Percentiles rank a stretch among this genome's conserved stretches.
phyloP scores from a whole-genome alignment of 2,329 filamentous ascomycete species.

The Pochonia chlamydosporia region DNA sequence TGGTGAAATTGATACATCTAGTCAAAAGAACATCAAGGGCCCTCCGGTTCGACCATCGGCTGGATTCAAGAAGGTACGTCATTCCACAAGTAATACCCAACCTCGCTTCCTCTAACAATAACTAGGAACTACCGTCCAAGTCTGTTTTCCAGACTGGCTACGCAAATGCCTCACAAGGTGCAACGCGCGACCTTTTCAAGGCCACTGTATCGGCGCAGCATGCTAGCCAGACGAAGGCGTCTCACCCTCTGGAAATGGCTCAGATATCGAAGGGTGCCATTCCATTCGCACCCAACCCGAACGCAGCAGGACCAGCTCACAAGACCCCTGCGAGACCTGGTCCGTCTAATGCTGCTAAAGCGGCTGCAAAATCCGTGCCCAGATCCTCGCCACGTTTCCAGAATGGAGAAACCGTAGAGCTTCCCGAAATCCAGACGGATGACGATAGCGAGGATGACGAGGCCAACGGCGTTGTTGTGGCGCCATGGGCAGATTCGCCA shows the following conservation, averaged over 20 bases:
- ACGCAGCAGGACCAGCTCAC: conserved; percentile 47
- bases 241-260: conserved; percentile 75
- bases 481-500: conserved; percentile 85
- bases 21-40: conserved; percentile 61
- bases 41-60: conserved; percentile 80
- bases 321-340: conserved; percentile 64
- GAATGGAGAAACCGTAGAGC: conserved; percentile 82
- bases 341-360: conserved; percentile 38
- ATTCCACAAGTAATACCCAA: background rate
- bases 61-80: conserved; percentile 59
- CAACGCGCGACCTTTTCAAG: conserved; percentile 57
- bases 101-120: background rate
- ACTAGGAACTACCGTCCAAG: conserved; percentile 55
- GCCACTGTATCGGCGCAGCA: conserved; percentile 62
- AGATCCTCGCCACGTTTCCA: conserved; percentile 79
- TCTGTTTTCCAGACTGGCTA: conserved; percentile 57
- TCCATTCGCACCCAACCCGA: conserved; percentile 71
- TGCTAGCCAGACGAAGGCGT: conserved; percentile 54
- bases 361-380: conserved; percentile 52
- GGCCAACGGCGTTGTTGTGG: conserved; percentile 49
- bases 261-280: conserved; percentile 85
- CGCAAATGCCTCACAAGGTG: conserved; percentile 47
- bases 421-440: conserved; percentile 94
- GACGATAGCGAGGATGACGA: conserved; percentile 77
- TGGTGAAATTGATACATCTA: conserved; percentile 53